phyloP scores from a whole-genome alignment of 2,329 filamentous ascomycete species.

The Ophioceras dolichostomum region DNA sequence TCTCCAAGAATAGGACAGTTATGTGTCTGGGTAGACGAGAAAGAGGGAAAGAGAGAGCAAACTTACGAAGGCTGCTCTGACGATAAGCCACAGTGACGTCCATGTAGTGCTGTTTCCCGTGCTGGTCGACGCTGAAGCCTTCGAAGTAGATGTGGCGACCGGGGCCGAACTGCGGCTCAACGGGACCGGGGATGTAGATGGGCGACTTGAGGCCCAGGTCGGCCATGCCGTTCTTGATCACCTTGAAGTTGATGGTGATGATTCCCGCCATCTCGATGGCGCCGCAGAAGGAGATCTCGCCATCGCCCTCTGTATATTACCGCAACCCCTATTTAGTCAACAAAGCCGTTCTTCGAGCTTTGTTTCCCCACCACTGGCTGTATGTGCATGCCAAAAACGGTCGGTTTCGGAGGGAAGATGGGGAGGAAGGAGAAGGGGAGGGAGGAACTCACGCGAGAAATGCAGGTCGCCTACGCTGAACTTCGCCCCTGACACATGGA shows the following conservation, averaged over 20 bases:
- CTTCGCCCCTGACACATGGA: slow-evolving; percentile 78
- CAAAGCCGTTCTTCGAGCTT: background rate
- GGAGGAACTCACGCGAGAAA: slow-evolving; percentile 47
- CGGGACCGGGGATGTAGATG: slow-evolving; percentile 76
- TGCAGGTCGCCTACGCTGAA: slow-evolving; percentile 85
- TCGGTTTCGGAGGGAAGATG: background rate
- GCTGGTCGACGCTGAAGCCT: slow-evolving; percentile 79
- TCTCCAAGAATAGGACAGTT: no score
- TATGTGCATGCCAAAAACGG: no score
- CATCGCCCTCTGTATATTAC: slow-evolving; percentile 55
- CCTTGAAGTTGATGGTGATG: slow-evolving; percentile 81
- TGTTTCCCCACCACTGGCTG: background rate
- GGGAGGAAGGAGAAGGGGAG: background rate
- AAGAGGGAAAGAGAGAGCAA: slow-evolving; percentile 9
- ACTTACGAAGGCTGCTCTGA: slow-evolving; percentile 55
- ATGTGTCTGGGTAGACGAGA: no score
- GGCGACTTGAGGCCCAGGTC: slow-evolving; percentile 69
- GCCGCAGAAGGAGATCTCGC: slow-evolving; percentile 79
- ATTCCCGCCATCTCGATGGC: slow-evolving; percentile 83
- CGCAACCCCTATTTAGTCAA: background rate
- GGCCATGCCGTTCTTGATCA: slow-evolving; percentile 70
- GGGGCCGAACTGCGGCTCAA: slow-evolving; percentile 79
- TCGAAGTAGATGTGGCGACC: slow-evolving; percentile 76
- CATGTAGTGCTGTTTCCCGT: slow-evolving; percentile 81
- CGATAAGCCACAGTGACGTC: slow-evolving; percentile 80